Evolutionary conservation across 148 eudicot species (phyloP).

Genomic region (Gaultheria prostrata): DNA sequence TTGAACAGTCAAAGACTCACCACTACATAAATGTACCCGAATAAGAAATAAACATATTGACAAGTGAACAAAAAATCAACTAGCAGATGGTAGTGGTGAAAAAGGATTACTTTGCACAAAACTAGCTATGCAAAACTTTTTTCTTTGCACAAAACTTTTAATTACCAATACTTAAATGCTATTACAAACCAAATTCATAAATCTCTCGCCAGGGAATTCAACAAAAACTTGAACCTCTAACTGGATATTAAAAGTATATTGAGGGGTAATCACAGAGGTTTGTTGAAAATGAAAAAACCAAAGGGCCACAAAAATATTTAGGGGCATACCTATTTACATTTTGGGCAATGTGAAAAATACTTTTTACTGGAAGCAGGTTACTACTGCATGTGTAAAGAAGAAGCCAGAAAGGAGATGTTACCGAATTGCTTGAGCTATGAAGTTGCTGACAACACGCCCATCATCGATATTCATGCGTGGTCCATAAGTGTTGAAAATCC

Average conservation of each 20-base stretch:
- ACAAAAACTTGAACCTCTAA: not conserved
- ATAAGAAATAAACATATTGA: not conserved
- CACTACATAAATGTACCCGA: conserved; percentile 34
- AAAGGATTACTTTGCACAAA: too few relatives aligned
- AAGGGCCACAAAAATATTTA: not conserved
- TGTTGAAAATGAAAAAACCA: not conserved
- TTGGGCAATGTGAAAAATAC: not conserved
- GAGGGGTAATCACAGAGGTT: not conserved
- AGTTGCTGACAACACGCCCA: conserved; percentile 98
- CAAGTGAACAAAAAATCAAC: not conserved
- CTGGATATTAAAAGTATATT: not conserved
- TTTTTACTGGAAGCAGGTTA: not conserved
- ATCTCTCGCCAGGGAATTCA: not conserved
- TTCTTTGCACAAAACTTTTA: not conserved
- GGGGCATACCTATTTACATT: not conserved
- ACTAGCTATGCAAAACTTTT: not conserved
- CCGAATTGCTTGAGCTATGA: conserved; percentile 97
- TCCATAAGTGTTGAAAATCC: conserved; percentile 96
- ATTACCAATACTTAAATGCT: not conserved
- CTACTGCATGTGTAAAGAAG: not conserved
- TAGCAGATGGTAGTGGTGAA: not conserved
- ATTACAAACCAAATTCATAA: not conserved
- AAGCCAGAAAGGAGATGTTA: conserved; percentile 21
- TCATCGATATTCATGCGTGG: conserved; percentile 99
- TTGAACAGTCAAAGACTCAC: conserved; percentile 89